Evolutionary conservation across 176 grass and related monocot species (phyloP).

Genomic region (Carex littledalei): DNA sequence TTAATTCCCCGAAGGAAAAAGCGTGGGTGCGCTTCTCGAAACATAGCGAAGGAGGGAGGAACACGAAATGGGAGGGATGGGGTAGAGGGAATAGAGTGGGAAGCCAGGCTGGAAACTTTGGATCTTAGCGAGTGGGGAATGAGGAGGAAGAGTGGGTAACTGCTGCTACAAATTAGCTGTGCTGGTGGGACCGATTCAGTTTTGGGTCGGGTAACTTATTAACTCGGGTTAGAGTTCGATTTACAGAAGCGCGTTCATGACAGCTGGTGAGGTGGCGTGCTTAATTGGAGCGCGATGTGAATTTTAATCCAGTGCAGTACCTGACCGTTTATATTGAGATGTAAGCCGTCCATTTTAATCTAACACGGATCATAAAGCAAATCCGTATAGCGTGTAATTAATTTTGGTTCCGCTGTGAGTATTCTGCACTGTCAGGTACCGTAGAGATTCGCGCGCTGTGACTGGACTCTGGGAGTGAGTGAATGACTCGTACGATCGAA

Average conservation of each 20-base stretch:
- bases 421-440: too few relatives aligned
- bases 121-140: background rate
- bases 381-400: too few relatives aligned
- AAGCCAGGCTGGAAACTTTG: conserved; percentile 31
- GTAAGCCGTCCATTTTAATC: too few relatives aligned
- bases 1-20: conserved; percentile 37
- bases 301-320: too few relatives aligned
- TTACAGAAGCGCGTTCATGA: background rate
- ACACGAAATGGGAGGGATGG: conserved; percentile 16
- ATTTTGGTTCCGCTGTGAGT: too few relatives aligned
- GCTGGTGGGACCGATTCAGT: background rate
- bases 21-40: conserved; percentile 53
- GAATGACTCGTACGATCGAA: conserved; percentile 6
- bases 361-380: too few relatives aligned
- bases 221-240: background rate
- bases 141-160: background rate
- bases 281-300: background rate
- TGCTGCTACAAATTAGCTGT: background rate
- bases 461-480: background rate
- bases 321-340: too few relatives aligned
- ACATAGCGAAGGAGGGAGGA: background rate
- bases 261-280: background rate
- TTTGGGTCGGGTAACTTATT: background rate
- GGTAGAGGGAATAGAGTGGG: background rate
- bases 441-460: too few relatives aligned